These are phyloP conservation scores for Fusarium hainanense DNA, from an alignment of 2,329 filamentous ascomycete genomes.

Conservation along the genomic window DNA sequence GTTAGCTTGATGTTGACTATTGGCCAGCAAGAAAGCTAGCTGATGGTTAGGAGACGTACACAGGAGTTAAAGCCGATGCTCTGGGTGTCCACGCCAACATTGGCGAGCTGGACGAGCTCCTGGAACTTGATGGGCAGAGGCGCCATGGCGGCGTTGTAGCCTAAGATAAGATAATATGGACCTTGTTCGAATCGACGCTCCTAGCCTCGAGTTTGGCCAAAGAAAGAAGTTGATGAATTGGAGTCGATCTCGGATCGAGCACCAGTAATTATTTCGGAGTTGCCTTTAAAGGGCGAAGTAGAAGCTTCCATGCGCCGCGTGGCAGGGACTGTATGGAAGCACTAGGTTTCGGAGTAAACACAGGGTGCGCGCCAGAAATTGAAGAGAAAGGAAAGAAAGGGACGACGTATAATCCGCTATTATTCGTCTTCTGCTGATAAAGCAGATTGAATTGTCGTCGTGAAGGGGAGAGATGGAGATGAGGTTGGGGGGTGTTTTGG, in stretches of 20 bases:
- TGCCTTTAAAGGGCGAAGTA: constrained; percentile 42
- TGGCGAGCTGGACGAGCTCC: constrained; percentile 80
- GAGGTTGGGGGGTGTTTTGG: constrained; percentile 40
- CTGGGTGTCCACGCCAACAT: constrained; percentile 59
- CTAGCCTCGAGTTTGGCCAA: constrained; percentile 37
- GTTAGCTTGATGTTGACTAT: constrained; percentile 36
- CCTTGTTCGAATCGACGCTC: constrained; percentile 43
- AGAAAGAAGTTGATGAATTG: constrained; percentile 20
- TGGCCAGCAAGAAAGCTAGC: background rate
- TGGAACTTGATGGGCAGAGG: constrained; percentile 92
- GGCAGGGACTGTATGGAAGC: constrained; percentile 39
- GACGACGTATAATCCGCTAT: constrained; percentile 39
- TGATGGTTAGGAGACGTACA: constrained; percentile 62
- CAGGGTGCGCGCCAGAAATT: constrained; percentile 33
- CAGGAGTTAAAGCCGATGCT: constrained; percentile 83
- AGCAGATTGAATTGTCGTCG: constrained; percentile 44
- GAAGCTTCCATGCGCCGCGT: constrained; percentile 55
- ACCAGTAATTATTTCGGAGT: constrained; percentile 40
- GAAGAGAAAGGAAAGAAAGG: constrained; percentile 27
- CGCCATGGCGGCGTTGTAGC: constrained; percentile 62
- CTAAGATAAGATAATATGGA: constrained; percentile 43
- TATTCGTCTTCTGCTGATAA: constrained; percentile 43
- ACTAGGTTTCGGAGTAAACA: constrained; percentile 28
- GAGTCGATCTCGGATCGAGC: constrained; percentile 44
- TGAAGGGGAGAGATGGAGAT: constrained; percentile 38